phyloP scores from a whole-genome alignment of 2,329 filamentous ascomycete species.

The Ophiosphaerella herpotricha region DNA sequence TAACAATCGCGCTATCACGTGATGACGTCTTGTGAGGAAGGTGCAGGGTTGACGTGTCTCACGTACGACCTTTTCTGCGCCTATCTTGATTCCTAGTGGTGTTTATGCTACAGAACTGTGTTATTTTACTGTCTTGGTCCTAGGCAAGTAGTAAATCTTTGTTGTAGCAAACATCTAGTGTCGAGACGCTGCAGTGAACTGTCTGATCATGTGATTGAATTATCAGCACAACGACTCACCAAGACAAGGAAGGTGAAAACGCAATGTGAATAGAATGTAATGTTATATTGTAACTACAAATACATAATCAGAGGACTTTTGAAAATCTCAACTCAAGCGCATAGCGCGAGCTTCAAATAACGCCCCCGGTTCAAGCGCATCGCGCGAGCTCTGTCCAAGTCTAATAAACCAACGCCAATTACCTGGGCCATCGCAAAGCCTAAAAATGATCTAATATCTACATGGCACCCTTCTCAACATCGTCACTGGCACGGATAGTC shows the following conservation, averaged over 20 bases:
- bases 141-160: too few species aligned
- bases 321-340: constrained; percentile 9
- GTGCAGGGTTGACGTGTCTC: too few species aligned
- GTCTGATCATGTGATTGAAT: not conserved
- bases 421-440: not conserved
- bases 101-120: too few species aligned
- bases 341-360: constrained; percentile 13
- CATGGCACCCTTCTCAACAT: constrained; percentile 22
- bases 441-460: constrained; percentile 1
- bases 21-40: not conserved
- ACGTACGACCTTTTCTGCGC: too few species aligned
- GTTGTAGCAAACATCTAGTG: too few species aligned
- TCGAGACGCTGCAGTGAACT: too few species aligned
- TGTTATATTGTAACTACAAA: too few species aligned
- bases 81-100: too few species aligned
- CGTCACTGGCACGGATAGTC: constrained; percentile 8
- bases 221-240: not conserved
- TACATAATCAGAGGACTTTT: not conserved
- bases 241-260: not conserved
- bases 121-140: too few species aligned
- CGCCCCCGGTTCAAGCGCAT: constrained; percentile 18
- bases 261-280: too few species aligned
- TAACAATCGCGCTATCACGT: not conserved
- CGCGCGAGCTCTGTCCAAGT: constrained; percentile 12
- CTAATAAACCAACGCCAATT: not conserved